These are phyloP conservation scores for Ceratocystis lukuohia DNA, from an alignment of 2,329 filamentous ascomycete species.

Conservation along the genomic window DNA sequence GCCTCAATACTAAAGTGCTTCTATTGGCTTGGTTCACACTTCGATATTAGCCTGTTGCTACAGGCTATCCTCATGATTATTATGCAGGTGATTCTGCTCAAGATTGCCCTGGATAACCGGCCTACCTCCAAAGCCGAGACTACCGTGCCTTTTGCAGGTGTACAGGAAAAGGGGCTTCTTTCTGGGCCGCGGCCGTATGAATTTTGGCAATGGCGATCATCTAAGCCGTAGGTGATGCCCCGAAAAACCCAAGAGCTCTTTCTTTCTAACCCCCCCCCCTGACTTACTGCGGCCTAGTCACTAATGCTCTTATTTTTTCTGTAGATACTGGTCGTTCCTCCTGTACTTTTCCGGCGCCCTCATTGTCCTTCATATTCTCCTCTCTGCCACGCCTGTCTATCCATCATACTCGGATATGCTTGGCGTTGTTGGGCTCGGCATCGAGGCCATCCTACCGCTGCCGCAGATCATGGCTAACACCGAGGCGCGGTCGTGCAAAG, in stretches of 20 bases:
- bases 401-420: conserved; percentile 51
- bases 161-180: conserved; percentile 23
- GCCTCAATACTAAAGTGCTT: conserved; percentile 55
- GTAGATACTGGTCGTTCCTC: conserved; percentile 65
- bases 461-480: conserved; percentile 65
- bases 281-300: not conserved
- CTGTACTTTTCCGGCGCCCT: conserved; percentile 51
- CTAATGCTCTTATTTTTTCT: conserved; percentile 21
- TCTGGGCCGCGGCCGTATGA: conserved; percentile 50
- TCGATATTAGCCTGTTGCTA: conserved; percentile 48
- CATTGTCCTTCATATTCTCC: conserved; percentile 50
- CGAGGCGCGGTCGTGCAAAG: conserved; percentile 55
- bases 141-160: conserved; percentile 44
- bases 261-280: not conserved
- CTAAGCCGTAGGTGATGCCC: conserved; percentile 44
- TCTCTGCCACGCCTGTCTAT: conserved; percentile 48
- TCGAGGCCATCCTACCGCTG: conserved; percentile 70
- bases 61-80: conserved; percentile 53
- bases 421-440: conserved; percentile 60
- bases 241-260: too few relatives aligned
- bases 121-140: conserved; percentile 45
- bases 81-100: conserved; percentile 50
- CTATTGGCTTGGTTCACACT: conserved; percentile 55
- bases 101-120: conserved; percentile 56
- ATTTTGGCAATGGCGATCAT: conserved; percentile 71